Evolutionary conservation across 2,329 filamentous ascomycete genomes (phyloP).

Genomic region (Cercospora nicotianae): DNA sequence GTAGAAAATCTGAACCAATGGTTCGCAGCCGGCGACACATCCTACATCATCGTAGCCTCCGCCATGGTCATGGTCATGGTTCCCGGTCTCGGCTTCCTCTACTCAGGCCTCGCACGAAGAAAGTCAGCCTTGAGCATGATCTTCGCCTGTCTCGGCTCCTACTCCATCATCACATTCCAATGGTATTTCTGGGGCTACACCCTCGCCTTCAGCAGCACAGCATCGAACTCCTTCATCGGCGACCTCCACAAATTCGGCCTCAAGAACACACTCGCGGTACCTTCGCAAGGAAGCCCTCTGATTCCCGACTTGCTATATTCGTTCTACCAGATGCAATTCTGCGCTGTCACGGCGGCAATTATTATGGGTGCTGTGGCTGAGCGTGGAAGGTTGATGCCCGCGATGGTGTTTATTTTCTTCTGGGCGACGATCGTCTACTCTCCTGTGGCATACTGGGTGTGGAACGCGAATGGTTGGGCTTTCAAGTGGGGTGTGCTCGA

Average conservation of each 20-base stretch:
- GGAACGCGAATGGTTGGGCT: slow-evolving; percentile 93
- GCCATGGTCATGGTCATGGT: slow-evolving; percentile 97
- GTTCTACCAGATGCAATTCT: slow-evolving; percentile 99
- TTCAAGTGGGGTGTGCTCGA: slow-evolving; percentile 90
- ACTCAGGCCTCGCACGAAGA: slow-evolving; percentile 93
- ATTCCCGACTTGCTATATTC: slow-evolving; percentile 88
- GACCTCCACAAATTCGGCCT: slow-evolving; percentile 87
- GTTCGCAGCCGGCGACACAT: slow-evolving; percentile 87
- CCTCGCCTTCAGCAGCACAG: slow-evolving; percentile 79
- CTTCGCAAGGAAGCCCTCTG: slow-evolving; percentile 85
- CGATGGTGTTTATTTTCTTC: slow-evolving; percentile 92
- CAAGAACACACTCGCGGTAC: slow-evolving; percentile 75
- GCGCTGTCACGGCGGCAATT: slow-evolving; percentile 86
- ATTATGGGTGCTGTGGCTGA: slow-evolving; percentile 90
- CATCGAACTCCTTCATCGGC: slow-evolving; percentile 83
- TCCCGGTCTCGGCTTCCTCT: slow-evolving; percentile 93
- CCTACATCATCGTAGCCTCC: slow-evolving; percentile 85
- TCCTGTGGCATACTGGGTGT: slow-evolving; percentile 93
- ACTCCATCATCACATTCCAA: slow-evolving; percentile 89
- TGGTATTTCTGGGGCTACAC: slow-evolving; percentile 99
- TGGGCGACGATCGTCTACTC: slow-evolving; percentile 99
- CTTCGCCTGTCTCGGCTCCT: slow-evolving; percentile 94
- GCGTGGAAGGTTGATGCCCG: slow-evolving; percentile 85
- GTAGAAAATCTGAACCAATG: slow-evolving; percentile 92
- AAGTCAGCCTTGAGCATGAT: slow-evolving; percentile 97